These are phyloP conservation scores for Coemansia sp. DNA, from an alignment of 192 early-diverging fungal species.

Conservation along the genomic window DNA sequence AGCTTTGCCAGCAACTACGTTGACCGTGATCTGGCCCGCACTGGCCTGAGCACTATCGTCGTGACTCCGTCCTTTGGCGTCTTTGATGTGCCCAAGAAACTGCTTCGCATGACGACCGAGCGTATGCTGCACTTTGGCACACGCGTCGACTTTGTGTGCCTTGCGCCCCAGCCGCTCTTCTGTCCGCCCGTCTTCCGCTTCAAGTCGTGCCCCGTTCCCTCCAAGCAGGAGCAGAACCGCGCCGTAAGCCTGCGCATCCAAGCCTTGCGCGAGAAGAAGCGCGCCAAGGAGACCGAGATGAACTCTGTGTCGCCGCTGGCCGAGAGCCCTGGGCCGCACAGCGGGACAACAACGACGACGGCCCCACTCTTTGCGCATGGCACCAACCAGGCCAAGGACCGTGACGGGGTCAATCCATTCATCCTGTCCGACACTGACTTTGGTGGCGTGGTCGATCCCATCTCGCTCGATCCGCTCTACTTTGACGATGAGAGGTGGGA, in stretches of 20 bases:
- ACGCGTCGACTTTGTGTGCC: constrained; percentile 85
- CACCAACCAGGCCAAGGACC: constrained; percentile 18
- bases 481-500: constrained; percentile 43
- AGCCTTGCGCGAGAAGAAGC: constrained; percentile 1
- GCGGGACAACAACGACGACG: not conserved
- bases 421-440: constrained; percentile 2
- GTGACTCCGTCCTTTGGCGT: constrained; percentile 86
- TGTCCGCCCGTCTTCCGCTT: constrained; percentile 84
- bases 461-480: constrained; percentile 41
- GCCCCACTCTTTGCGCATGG: constrained; percentile 1
- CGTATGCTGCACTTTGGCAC: constrained; percentile 90
- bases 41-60: constrained; percentile 82
- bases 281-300: constrained; percentile 19
- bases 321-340: constrained; percentile 17
- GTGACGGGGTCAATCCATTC: constrained; percentile 7
- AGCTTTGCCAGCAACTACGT: constrained; percentile 91
- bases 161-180: constrained; percentile 81
- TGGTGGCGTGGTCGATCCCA: constrained; percentile 21
- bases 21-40: constrained; percentile 88
- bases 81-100: constrained; percentile 78
- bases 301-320: constrained; percentile 27
- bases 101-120: constrained; percentile 89
- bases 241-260: constrained; percentile 5
- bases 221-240: constrained; percentile 30
- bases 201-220: constrained; percentile 48